Evolutionary conservation across 176 grass and related monocot species (phyloP).

Genomic region (Eremochloa ophiuroides): DNA sequence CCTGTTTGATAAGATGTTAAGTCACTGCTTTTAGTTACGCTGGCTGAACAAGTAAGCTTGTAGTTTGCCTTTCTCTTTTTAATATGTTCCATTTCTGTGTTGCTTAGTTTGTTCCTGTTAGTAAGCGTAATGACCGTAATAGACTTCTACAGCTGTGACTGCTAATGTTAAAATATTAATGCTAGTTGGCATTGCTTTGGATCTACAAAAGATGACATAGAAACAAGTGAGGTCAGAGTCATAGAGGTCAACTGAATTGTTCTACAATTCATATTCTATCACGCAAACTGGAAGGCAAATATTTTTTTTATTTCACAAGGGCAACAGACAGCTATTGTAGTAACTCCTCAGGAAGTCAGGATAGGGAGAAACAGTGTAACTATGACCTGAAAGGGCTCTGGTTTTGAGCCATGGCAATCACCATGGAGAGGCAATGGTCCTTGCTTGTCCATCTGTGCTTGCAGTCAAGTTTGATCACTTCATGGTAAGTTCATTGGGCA

Average conservation of each 20-base stretch:
- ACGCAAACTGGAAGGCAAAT: not conserved
- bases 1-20: not conserved
- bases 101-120: not conserved
- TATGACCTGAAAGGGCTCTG: not conserved
- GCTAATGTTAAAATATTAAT: constrained; percentile 18
- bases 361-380: not conserved
- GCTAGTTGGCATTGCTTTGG: constrained; percentile 7
- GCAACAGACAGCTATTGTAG: not conserved
- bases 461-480: constrained; percentile 3
- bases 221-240: constrained; percentile 26
- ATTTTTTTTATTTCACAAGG: not conserved
- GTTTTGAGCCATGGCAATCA: not conserved
- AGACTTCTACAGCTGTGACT: constrained; percentile 1
- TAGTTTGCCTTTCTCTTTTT: not conserved
- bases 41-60: not conserved
- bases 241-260: constrained; percentile 11
- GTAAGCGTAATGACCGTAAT: not conserved
- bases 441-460: not conserved
- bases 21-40: not conserved
- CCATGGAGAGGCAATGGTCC: not conserved
- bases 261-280: constrained; percentile 3
- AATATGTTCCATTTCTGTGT: not conserved
- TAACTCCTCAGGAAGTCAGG: not conserved
- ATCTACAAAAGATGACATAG: constrained; percentile 25
- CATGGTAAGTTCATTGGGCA: not conserved